Conservation (phyloP, 2,329 filamentous ascomycete genomes). For the Penicillium brasilianum region DNA sequence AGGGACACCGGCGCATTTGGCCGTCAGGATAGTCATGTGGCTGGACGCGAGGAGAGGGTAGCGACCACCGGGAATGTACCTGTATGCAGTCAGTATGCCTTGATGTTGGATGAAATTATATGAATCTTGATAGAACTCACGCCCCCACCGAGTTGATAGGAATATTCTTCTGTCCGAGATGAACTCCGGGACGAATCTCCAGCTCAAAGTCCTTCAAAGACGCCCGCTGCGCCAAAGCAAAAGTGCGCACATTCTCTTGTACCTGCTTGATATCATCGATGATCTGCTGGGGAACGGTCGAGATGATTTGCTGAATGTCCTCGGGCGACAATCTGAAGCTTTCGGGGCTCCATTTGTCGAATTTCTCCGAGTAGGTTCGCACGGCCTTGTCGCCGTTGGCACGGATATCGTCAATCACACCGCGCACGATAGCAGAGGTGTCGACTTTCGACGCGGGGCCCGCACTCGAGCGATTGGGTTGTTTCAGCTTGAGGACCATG, state of each 20-base stretch:
- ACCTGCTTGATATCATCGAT: slow-evolving; percentile 60
- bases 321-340: slow-evolving; percentile 55
- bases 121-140: too few relatives aligned
- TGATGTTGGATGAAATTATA: too few relatives aligned
- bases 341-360: slow-evolving; percentile 59
- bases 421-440: slow-evolving; percentile 48
- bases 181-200: slow-evolving; percentile 57
- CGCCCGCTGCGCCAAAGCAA: slow-evolving; percentile 55
- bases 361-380: slow-evolving; percentile 57
- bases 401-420: slow-evolving; percentile 56
- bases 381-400: slow-evolving; percentile 56
- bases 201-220: slow-evolving; percentile 58
- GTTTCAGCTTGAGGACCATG: slow-evolving; percentile 24
- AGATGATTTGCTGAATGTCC: slow-evolving; percentile 54
- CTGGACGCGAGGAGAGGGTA: slow-evolving; percentile 60
- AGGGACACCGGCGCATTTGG: slow-evolving; percentile 59
- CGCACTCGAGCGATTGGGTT: slow-evolving; percentile 8
- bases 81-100: slow-evolving; percentile 9
- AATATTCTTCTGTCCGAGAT: slow-evolving; percentile 58
- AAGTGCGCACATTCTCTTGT: slow-evolving; percentile 56
- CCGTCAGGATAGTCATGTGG: slow-evolving; percentile 62
- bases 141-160: slow-evolving; percentile 55
- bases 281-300: slow-evolving; percentile 53
- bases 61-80: slow-evolving; percentile 58
- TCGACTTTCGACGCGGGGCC: slow-evolving; percentile 14